phyloP scores from a whole-genome alignment of 23 red algal genomes.

The Gracilaria caudata region DNA sequence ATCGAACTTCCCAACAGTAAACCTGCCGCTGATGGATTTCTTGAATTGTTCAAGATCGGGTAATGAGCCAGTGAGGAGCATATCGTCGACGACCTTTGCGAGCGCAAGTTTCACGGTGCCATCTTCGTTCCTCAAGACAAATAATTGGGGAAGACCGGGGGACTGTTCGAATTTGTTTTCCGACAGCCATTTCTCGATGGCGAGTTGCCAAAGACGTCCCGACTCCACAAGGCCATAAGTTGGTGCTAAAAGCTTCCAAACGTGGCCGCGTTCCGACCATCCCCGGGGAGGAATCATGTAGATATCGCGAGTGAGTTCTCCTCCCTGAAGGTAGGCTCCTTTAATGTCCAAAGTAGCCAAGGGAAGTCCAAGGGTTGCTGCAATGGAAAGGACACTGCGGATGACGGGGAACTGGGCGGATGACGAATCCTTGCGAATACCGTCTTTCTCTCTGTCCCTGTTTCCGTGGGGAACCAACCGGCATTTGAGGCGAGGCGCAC shows the following conservation, averaged over 20 bases:
- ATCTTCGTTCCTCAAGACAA: not conserved
- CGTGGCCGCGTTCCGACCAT: slow-evolving; percentile 5
- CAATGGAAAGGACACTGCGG: slow-evolving; percentile 21
- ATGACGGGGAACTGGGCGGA: slow-evolving; percentile 51
- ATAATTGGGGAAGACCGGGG: slow-evolving; percentile 37
- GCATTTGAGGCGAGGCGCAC: slow-evolving; percentile 29
- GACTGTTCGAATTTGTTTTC: not conserved
- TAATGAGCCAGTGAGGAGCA: slow-evolving; percentile 4
- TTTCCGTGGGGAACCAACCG: slow-evolving; percentile 41
- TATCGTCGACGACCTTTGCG: slow-evolving; percentile 50
- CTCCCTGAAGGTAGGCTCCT: slow-evolving; percentile 6
- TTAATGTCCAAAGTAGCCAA: slow-evolving; percentile 26
- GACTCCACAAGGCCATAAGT: slow-evolving; percentile 52
- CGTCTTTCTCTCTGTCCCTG: slow-evolving; percentile 15
- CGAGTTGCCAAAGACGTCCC: slow-evolving; percentile 38
- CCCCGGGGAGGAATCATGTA: slow-evolving; percentile 16
- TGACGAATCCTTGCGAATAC: slow-evolving; percentile 36
- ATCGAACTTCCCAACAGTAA: slow-evolving; percentile 30
- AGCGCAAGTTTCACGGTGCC: not conserved
- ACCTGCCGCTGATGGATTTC: not conserved
- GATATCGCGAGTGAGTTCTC: slow-evolving; percentile 8
- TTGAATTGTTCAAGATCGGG: not conserved
- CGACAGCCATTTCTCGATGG: slow-evolving; percentile 29
- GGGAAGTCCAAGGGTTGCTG: not conserved
- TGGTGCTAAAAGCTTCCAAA: slow-evolving; percentile 45